Percentiles rank a stretch among this genome's conserved stretches.
Evolutionary conservation across 495 filamentous ascomycete genomes (phyloP).

Genomic region (Achaetomiella virescens): DNA sequence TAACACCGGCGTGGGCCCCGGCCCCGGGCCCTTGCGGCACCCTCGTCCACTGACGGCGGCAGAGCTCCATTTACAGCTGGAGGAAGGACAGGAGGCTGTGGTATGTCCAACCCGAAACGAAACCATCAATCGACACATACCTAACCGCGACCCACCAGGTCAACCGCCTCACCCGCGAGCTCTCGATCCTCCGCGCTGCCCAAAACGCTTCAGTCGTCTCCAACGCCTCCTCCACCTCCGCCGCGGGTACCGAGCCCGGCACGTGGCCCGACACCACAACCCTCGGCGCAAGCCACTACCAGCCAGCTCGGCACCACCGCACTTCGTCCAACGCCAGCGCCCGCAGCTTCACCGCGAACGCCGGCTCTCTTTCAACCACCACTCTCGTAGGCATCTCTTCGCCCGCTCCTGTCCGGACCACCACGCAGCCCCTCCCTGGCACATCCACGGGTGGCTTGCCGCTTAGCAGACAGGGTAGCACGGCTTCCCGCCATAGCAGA

Average conservation of each 20-base stretch:
- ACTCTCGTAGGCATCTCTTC: slow-evolving; percentile 30
- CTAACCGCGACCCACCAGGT: slow-evolving; percentile 47
- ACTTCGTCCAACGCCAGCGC: slow-evolving; percentile 48
- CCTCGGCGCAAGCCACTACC: slow-evolving; percentile 35
- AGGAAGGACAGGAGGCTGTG: slow-evolving; percentile 93
- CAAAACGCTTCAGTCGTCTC: slow-evolving; percentile 78
- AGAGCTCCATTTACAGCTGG: slow-evolving; percentile 77
- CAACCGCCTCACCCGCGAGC: slow-evolving; percentile 84
- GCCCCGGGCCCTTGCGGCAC: slow-evolving; percentile 69
- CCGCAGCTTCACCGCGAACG: slow-evolving; percentile 47
- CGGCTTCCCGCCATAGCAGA: slow-evolving; percentile 38
- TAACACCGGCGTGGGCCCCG: slow-evolving; percentile 51
- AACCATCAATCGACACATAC: neutral
- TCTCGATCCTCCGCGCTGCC: slow-evolving; percentile 68
- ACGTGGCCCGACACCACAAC: slow-evolving; percentile 27
- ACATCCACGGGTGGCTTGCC: slow-evolving; percentile 24
- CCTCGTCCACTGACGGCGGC: slow-evolving; percentile 79
- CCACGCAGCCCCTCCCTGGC: slow-evolving; percentile 9
- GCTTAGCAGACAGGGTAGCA: slow-evolving; percentile 42
- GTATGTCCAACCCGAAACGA: slow-evolving; percentile 41
- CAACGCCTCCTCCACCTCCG: slow-evolving; percentile 65
- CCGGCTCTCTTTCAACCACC: slow-evolving; percentile 34
- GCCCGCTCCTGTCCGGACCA: slow-evolving; percentile 29
- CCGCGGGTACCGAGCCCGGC: slow-evolving; percentile 34
- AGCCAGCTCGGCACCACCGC: slow-evolving; percentile 37